Evolutionary conservation across 495 filamentous ascomycete genomes (phyloP), one percentile per base, ranked within the genome.

Genomic region (Neurospora terricola): DNA sequence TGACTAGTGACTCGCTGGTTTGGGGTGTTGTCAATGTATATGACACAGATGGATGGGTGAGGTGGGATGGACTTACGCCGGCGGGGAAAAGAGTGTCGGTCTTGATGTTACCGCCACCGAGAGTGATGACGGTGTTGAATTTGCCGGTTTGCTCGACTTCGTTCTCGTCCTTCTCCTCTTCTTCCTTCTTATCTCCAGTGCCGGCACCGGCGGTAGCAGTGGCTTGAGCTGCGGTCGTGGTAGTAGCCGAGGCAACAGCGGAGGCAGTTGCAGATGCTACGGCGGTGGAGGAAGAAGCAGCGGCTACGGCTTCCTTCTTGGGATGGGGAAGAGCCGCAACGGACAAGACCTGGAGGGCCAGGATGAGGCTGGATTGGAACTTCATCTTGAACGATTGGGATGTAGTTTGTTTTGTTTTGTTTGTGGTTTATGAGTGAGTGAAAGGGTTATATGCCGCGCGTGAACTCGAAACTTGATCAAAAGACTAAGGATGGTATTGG

Each of bases 61-160:
- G 37, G 8, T 40, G 21, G 30, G 21, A 38, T 4, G 6, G 38
- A 78, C 79, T 66, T 76, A 79, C 73, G 38, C 77, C 77, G 30
- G 76, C 73, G 11, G 79, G 80, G 70, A 78, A 82, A 9, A 71
- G 5, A 34, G 74, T 75, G 39, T 81, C 80, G 36, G 73, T 77
- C 71, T 80, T 79, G 76, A 79, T 62, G 45, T 79, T 71, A 36
- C 77, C 77, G 21, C 78, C 77, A 3, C 70, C 69, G 0, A 82
- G 76, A 4, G 72, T 36, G 69, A 82, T 69, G 23, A 72, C 69
- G 37, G 62, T 45, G 38, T 74, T 77, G 23, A 82, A 81, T 43
- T 74, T 39, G 14, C 36, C 78, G 45, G 74, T 27, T 62, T 76
- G 75, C 21, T 78, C 78, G n/a, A 79, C 45, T 70, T 81, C 75